phyloP scores from a whole-genome alignment of 2,329 filamentous ascomycete species.

The Monilinia aucupariae region DNA sequence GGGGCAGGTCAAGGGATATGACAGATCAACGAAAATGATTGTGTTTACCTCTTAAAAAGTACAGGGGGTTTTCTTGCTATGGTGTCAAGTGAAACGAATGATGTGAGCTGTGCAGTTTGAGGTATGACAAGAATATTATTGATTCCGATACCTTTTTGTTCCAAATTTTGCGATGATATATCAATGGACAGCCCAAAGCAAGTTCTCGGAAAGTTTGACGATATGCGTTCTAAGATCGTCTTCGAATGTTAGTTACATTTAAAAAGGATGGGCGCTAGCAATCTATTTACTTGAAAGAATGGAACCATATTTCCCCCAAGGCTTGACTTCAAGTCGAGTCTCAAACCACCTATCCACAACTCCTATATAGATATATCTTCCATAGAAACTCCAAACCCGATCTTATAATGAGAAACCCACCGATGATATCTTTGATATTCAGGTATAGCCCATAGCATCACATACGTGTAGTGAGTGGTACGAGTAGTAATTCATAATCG shows the following conservation, averaged over 20 bases:
- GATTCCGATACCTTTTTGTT: background rate
- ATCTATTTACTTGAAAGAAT: background rate
- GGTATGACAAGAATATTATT: background rate
- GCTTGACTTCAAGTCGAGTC: background rate
- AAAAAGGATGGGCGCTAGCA: background rate
- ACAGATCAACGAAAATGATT: background rate
- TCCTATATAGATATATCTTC: background rate
- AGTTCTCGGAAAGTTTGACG: background rate
- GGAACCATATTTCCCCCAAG: background rate
- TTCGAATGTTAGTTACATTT: background rate
- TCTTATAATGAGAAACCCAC: background rate
- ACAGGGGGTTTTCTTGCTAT: background rate
- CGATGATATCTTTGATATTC: background rate
- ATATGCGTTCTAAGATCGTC: background rate
- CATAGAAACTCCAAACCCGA: background rate
- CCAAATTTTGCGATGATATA: background rate
- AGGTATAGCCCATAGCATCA: background rate
- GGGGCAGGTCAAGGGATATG: background rate
- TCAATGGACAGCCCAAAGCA: background rate
- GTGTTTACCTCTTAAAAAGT: background rate
- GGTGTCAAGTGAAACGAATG: background rate
- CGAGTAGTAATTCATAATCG: no score
- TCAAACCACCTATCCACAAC: background rate
- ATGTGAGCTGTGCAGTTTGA: background rate
- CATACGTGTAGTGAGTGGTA: background rate